phyloP scores from a whole-genome alignment of 495 filamentous ascomycete genomes.

The Bacidia rubella region DNA sequence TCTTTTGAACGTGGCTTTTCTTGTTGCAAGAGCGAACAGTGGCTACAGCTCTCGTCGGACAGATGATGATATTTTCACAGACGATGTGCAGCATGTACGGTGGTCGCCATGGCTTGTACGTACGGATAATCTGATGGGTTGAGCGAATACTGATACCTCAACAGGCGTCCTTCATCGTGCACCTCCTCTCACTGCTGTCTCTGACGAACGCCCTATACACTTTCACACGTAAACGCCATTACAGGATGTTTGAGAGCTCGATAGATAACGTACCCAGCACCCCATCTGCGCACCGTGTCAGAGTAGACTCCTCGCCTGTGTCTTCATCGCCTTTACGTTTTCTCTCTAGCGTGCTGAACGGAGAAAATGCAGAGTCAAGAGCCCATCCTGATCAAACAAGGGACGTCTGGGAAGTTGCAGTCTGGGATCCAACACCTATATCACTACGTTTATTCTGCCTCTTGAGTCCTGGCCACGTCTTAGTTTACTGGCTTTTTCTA shows the following conservation, averaged over 20 bases:
- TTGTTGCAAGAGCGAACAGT: conserved; percentile 70
- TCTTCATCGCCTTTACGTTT: conserved; percentile 68
- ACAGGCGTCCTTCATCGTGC: conserved; percentile 55
- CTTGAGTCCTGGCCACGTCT: conserved; percentile 83
- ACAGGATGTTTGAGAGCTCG: conserved; percentile 79
- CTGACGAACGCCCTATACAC: conserved; percentile 67
- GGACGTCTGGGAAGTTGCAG: conserved; percentile 88
- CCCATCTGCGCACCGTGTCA: conserved; percentile 77
- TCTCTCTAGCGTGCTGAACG: conserved; percentile 49
- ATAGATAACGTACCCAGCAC: conserved; percentile 64
- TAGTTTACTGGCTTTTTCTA: conserved; percentile 78
- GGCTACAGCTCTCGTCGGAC: conserved; percentile 29
- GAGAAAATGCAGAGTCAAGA: conserved; percentile 51
- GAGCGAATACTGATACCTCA: conserved; percentile 3
- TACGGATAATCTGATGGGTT: conserved; percentile 15
- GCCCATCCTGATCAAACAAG: conserved; percentile 70
- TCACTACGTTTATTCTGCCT: conserved; percentile 73
- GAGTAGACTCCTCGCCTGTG: conserved; percentile 75
- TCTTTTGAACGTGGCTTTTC: conserved; percentile 59
- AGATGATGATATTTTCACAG: conserved; percentile 74
- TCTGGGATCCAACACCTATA: conserved; percentile 87
- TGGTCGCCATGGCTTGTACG: conserved; percentile 71
- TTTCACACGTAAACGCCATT: conserved; percentile 67
- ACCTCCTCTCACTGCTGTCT: conserved; percentile 51
- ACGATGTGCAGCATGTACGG: conserved; percentile 41